Evolutionary conservation across 1,284 basidiomycete genomes (phyloP).

Genomic region (Ustilago shanxiensis): DNA sequence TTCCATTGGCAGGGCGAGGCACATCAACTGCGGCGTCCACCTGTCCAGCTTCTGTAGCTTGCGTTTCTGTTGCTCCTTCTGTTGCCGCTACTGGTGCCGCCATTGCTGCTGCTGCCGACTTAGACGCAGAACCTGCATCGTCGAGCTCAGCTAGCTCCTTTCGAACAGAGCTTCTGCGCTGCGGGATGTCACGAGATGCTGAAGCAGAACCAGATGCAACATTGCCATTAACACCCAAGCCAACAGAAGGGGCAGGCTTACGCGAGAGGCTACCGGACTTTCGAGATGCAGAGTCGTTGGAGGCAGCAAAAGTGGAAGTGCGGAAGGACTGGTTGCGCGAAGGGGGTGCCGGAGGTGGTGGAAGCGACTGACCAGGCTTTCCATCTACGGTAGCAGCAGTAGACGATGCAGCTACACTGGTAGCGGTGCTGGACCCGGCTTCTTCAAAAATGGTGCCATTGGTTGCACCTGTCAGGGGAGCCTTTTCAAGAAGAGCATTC

Average conservation of each 20-base stretch:
- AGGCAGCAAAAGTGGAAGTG: conserved; percentile 33
- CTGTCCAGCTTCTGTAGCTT: neutral
- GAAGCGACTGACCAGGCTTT: conserved; percentile 19
- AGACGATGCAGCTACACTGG: neutral
- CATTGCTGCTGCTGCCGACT: neutral
- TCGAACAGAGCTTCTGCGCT: conserved; percentile 45
- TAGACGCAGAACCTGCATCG: neutral
- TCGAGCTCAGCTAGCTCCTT: conserved; percentile 23
- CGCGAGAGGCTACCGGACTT: conserved; percentile 36
- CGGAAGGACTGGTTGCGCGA: conserved; percentile 55
- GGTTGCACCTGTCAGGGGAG: conserved; percentile 24
- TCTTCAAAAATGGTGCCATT: conserved; percentile 52
- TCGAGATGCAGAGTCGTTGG: conserved; percentile 13
- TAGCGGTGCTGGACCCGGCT: conserved; percentile 25
- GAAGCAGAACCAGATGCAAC: neutral
- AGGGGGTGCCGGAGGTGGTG: conserved; percentile 29
- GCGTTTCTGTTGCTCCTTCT: neutral
- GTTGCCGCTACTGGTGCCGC: neutral
- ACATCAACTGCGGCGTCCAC: neutral
- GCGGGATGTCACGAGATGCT: conserved; percentile 35
- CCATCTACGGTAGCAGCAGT: conserved; percentile 1
- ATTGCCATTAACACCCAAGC: conserved; percentile 7
- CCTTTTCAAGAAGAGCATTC: conserved; percentile 32
- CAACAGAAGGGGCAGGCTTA: conserved; percentile 21
- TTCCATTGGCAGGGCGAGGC: conserved; percentile 16